These are phyloP conservation scores for Onygenales sp. DNA, from an alignment of 2,329 filamentous ascomycete species.

Conservation along the genomic window DNA sequence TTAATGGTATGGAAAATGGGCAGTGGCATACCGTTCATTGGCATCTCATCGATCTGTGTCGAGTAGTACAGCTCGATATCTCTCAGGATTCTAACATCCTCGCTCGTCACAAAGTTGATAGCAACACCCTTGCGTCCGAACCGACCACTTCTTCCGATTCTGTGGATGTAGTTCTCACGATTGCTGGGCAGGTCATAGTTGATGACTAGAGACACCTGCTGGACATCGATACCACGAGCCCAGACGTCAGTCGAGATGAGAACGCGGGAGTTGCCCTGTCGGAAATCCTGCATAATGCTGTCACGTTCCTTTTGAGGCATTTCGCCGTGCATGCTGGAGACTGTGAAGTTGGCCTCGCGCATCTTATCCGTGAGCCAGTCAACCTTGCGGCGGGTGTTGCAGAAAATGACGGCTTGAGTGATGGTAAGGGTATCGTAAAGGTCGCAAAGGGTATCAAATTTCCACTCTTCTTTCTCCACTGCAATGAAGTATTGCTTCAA, in stretches of 20 bases:
- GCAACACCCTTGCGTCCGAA: slow-evolving; percentile 98
- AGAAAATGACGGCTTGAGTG: slow-evolving; percentile 98
- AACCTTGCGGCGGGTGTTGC: slow-evolving; percentile 97
- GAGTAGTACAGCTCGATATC: slow-evolving; percentile 97
- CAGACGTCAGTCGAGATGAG: slow-evolving; percentile 96
- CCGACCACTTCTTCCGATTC: slow-evolving; percentile 88
- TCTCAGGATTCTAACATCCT: slow-evolving; percentile 92
- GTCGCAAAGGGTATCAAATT: slow-evolving; percentile 97
- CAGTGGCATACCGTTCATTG: slow-evolving; percentile 70
- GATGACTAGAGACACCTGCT: slow-evolving; percentile 96
- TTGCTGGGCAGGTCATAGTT: slow-evolving; percentile 98
- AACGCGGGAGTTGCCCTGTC: slow-evolving; percentile 90
- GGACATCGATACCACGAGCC: slow-evolving; percentile 97
- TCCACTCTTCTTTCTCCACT: slow-evolving; percentile 99
- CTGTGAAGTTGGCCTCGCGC: slow-evolving; percentile 96
- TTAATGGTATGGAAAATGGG: neutral
- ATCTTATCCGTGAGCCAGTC: slow-evolving; percentile 99
- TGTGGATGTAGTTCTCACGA: slow-evolving; percentile 99
- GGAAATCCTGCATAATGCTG: slow-evolving; percentile 98
- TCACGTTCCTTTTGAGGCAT: slow-evolving; percentile 98
- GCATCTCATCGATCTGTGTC: slow-evolving; percentile 97
- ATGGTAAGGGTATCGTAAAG: slow-evolving; percentile 98
- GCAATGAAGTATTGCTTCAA: slow-evolving; percentile 99
- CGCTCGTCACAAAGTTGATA: slow-evolving; percentile 98
- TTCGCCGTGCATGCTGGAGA: slow-evolving; percentile 97